These are phyloP conservation scores for Solanum pinnatisectum DNA, from an alignment of 257 asterid genomes.

Conservation along the genomic window DNA sequence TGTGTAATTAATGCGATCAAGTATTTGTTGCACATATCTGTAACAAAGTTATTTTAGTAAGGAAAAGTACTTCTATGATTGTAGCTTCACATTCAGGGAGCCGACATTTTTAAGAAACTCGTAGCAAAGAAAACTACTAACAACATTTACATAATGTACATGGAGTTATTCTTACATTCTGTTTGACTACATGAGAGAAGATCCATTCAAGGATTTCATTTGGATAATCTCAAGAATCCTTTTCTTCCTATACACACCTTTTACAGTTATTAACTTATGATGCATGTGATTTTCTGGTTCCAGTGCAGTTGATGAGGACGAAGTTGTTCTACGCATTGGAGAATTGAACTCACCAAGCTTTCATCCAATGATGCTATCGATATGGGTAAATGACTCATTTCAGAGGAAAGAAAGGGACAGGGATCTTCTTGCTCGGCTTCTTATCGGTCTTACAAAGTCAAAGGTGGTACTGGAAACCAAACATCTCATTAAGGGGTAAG, in stretches of 20 bases:
- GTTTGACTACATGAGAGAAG: background rate
- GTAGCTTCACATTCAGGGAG: background rate
- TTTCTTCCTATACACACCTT: background rate
- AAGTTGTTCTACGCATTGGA: constrained; percentile 7
- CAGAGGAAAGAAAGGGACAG: constrained; percentile 13
- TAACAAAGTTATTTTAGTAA: background rate
- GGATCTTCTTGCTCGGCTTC: constrained; percentile 6
- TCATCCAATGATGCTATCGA: constrained; percentile 1
- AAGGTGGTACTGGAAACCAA: background rate
- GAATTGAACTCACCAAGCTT: constrained; percentile 8
- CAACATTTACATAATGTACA: background rate
- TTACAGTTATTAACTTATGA: background rate
- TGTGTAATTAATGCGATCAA: background rate
- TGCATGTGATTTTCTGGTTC: background rate
- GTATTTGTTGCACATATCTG: background rate
- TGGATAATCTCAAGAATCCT: background rate
- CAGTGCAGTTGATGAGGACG: constrained; percentile 11
- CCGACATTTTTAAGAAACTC: background rate
- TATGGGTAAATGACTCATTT: constrained; percentile 8
- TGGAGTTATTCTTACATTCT: background rate
- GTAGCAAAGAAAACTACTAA: background rate
- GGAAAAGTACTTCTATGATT: background rate
- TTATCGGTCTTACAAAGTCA: constrained; percentile 6
- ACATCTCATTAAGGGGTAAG: constrained; percentile 14
- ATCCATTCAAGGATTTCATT: background rate